phyloP scores from a whole-genome alignment of 495 filamentous ascomycete species.

The Aspergillus coremiiformis region DNA sequence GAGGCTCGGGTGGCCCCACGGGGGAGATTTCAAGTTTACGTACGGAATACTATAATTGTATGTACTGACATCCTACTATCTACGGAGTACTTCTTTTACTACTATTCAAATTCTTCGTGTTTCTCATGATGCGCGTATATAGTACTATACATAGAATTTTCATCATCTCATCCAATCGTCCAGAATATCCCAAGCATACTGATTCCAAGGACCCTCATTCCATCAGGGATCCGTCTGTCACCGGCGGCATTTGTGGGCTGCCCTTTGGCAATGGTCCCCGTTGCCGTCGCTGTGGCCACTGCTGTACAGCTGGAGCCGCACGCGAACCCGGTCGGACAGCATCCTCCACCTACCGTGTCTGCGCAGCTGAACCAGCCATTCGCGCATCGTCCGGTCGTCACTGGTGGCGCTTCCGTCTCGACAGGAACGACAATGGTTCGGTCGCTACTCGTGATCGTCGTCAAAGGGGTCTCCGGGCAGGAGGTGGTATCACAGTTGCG shows the following conservation, averaged over 20 bases:
- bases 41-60: no score
- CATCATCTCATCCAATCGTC: slow-evolving; percentile 8
- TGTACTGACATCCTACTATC: no score
- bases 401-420: slow-evolving; percentile 31
- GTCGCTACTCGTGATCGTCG: slow-evolving; percentile 55
- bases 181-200: slow-evolving; percentile 9
- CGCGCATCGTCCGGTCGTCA: slow-evolving; percentile 50
- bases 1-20: neutral
- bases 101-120: neutral
- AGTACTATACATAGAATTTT: no score
- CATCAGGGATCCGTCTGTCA: neutral
- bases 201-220: slow-evolving; percentile 4
- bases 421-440: slow-evolving; percentile 61
- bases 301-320: slow-evolving; percentile 71
- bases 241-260: slow-evolving; percentile 24
- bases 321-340: slow-evolving; percentile 66
- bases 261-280: slow-evolving; percentile 53
- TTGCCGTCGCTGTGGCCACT: slow-evolving; percentile 38
- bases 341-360: slow-evolving; percentile 58
- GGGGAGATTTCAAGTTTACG: no score
- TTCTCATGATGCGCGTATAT: neutral
- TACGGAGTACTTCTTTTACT: no score
- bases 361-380: slow-evolving; percentile 72
- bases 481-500: slow-evolving; percentile 69
- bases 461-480: slow-evolving; percentile 52